phyloP scores from a whole-genome alignment of 2,329 filamentous ascomycete genomes.

The Aspergillus luchuensis region DNA sequence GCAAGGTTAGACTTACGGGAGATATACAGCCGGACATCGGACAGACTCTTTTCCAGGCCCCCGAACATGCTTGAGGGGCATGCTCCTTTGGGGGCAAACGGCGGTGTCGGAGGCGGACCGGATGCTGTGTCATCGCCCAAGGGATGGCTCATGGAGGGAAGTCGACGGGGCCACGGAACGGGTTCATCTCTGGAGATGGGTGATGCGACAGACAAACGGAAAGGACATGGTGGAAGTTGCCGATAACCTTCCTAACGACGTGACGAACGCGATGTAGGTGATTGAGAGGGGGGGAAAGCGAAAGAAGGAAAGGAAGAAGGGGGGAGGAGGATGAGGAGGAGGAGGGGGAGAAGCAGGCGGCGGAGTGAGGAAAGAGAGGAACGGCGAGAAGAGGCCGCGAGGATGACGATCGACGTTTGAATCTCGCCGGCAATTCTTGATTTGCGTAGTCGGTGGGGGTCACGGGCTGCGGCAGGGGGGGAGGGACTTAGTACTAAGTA shows the following conservation, averaged over 20 bases:
- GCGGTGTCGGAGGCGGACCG: slow-evolving; percentile 1
- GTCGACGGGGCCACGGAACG: not conserved
- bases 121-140: slow-evolving; percentile 6
- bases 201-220: not conserved
- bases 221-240: slow-evolving; percentile 6
- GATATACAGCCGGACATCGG: slow-evolving; percentile 19
- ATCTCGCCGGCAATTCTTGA: slow-evolving; percentile 8
- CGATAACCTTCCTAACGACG: not conserved
- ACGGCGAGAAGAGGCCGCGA: not conserved
- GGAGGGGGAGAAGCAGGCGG: too few species aligned
- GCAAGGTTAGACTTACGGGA: slow-evolving; percentile 9
- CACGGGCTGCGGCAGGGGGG: not conserved
- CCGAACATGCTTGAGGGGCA: slow-evolving; percentile 23
- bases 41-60: slow-evolving; percentile 16
- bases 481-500: too few species aligned
- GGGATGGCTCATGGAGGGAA: slow-evolving; percentile 7
- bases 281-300: not conserved
- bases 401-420: slow-evolving; percentile 5
- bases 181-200: slow-evolving; percentile 7
- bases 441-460: slow-evolving; percentile 5
- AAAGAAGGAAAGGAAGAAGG: not conserved
- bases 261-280: not conserved
- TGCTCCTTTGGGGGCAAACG: slow-evolving; percentile 16
- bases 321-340: too few species aligned
- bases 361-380: not conserved